A percentile compares a stretch with the other conserved stretches of the same genome.
These are phyloP conservation scores for Ramaria rubella DNA, from an alignment of 768 basidiomycete species.

Conservation along the genomic window DNA sequence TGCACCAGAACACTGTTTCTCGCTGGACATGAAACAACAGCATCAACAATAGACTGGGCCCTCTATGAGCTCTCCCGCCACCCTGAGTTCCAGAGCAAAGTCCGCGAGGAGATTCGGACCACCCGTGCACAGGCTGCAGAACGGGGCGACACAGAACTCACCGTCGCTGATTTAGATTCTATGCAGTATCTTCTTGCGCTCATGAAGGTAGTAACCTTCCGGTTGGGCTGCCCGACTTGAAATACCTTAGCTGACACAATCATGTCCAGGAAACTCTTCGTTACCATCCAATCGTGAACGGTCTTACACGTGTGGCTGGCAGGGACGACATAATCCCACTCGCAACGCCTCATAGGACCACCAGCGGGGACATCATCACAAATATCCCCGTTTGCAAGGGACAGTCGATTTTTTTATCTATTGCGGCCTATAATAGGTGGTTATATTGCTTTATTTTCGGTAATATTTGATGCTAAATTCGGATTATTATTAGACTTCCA, in stretches of 20 bases:
- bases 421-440: slow-evolving; percentile 51
- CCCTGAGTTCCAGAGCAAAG: slow-evolving; percentile 19
- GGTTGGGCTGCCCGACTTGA: not conserved
- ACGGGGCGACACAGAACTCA: slow-evolving; percentile 23
- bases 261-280: slow-evolving; percentile 46
- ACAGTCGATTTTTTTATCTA: slow-evolving; percentile 44
- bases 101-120: slow-evolving; percentile 23
- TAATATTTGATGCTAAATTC: not conserved
- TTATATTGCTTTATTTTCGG: not conserved
- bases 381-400: slow-evolving; percentile 46
- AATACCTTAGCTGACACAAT: not conserved
- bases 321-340: slow-evolving; percentile 56
- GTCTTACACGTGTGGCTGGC: slow-evolving; percentile 42
- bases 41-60: slow-evolving; percentile 24
- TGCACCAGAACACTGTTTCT: not conserved
- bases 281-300: slow-evolving; percentile 47
- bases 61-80: slow-evolving; percentile 25
- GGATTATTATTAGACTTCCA: slow-evolving; percentile 16
- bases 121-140: slow-evolving; percentile 17
- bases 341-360: slow-evolving; percentile 42
- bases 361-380: slow-evolving; percentile 36
- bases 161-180: slow-evolving; percentile 26
- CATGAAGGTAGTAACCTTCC: not conserved
- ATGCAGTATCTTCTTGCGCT: slow-evolving; percentile 19
- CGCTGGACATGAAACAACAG: slow-evolving; percentile 22